Conservation (phyloP, 2,329 filamentous ascomycete genomes). For the Pseudogymnoascus sp. region DNA sequence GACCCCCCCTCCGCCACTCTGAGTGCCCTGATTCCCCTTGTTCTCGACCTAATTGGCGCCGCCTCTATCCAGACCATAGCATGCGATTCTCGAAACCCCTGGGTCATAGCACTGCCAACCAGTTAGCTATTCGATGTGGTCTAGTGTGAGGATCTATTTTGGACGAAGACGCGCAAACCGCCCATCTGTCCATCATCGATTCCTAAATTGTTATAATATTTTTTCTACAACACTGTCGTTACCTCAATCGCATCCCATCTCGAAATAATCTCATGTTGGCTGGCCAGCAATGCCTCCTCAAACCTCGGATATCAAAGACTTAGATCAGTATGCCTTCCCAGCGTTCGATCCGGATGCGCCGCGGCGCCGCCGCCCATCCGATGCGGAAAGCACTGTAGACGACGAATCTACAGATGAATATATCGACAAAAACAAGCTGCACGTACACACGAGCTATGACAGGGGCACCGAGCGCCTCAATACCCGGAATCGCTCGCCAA, state of each 20-base stretch:
- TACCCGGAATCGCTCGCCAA: conserved; percentile 19
- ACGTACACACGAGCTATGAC: conserved; percentile 37
- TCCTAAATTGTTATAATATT: background rate
- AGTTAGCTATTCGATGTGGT: background rate
- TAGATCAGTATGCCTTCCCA: conserved; percentile 26
- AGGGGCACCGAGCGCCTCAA: conserved; percentile 22
- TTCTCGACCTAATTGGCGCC: background rate
- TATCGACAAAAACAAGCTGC: conserved; percentile 36
- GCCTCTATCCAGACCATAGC: background rate
- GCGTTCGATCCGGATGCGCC: conserved; percentile 19
- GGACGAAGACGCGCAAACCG: background rate
- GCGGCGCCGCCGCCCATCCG: conserved; percentile 21
- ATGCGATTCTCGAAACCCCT: background rate
- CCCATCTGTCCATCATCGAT: background rate
- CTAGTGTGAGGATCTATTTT: conserved; percentile 3
- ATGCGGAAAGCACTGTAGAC: conserved; percentile 27
- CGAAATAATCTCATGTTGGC: conserved; percentile 1
- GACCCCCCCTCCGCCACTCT: background rate
- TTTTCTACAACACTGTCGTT: background rate
- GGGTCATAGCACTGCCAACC: background rate
- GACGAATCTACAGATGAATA: conserved; percentile 18
- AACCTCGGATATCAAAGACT: background rate
- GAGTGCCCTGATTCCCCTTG: background rate
- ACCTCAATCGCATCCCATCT: background rate
- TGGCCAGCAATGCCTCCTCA: conserved; percentile 1